These are phyloP conservation scores for Cudoniella acicularis DNA, from an alignment of 495 filamentous ascomycete species.

Conservation along the genomic window DNA sequence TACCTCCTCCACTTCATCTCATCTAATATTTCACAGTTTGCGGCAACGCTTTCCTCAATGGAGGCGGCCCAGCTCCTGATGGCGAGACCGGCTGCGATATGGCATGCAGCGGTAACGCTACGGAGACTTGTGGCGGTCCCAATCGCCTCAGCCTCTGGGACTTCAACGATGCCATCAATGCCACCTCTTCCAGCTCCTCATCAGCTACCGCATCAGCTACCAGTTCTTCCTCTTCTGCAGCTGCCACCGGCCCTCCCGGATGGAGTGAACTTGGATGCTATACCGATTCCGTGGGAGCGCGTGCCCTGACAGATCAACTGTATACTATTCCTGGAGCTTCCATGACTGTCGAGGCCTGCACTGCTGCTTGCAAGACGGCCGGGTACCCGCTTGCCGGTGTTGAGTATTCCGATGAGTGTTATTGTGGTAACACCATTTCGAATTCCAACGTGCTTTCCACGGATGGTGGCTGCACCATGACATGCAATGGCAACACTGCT, in stretches of 20 bases:
- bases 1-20: not conserved
- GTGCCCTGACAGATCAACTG: conserved; percentile 23
- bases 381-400: conserved; percentile 46
- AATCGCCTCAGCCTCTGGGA: conserved; percentile 44
- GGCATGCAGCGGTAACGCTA: conserved; percentile 40
- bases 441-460: conserved; percentile 33
- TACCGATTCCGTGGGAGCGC: conserved; percentile 11
- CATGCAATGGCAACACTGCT: conserved; percentile 50
- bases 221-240: not conserved
- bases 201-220: conserved; percentile 2
- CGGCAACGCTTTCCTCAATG: conserved; percentile 30
- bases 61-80: conserved; percentile 18
- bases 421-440: not conserved
- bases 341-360: conserved; percentile 33
- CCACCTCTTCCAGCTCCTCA: not conserved
- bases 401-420: conserved; percentile 39
- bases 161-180: not conserved
- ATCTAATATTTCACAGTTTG: conserved; percentile 35
- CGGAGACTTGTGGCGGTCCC: conserved; percentile 42
- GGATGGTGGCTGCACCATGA: conserved; percentile 47
- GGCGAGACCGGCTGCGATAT: conserved; percentile 47
- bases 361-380: conserved; percentile 33
- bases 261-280: conserved; percentile 12
- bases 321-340: conserved; percentile 8
- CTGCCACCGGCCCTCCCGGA: conserved; percentile 22